A percentile compares a stretch with the other conserved stretches of the same genome.
These are phyloP conservation scores for Dryas integrifolia DNA, from an alignment of 331 rosid genomes.

Conservation along the genomic window DNA sequence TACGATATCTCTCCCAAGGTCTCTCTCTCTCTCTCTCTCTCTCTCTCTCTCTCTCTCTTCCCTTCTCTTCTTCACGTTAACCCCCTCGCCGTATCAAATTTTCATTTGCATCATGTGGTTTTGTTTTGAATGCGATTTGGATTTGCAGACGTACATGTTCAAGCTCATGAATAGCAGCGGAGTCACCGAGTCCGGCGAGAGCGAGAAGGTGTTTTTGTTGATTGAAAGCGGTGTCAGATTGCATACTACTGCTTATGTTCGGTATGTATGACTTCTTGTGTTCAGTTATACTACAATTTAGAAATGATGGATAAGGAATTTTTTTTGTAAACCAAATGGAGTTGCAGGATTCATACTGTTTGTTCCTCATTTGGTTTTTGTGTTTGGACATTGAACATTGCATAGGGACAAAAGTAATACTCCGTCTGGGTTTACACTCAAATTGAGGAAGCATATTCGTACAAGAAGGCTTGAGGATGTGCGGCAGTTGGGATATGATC, in stretches of 20 bases:
- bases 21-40: slow-evolving; percentile 35
- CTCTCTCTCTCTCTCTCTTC: slow-evolving; percentile 5
- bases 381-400: background rate
- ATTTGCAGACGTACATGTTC: slow-evolving; percentile 75
- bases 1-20: slow-evolving; percentile 97
- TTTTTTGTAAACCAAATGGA: background rate
- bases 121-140: background rate
- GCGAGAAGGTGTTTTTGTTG: slow-evolving; percentile 83
- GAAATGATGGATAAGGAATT: background rate
- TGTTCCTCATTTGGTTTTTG: background rate
- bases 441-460: slow-evolving; percentile 88
- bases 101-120: background rate
- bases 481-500: slow-evolving; percentile 96
- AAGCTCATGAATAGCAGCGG: slow-evolving; percentile 97
- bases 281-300: background rate
- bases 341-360: background rate
- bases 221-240: slow-evolving; percentile 94
- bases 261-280: slow-evolving; percentile 36
- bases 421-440: slow-evolving; percentile 97
- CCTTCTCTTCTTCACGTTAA: background rate
- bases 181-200: slow-evolving; percentile 89
- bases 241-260: slow-evolving; percentile 79
- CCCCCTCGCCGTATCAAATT: background rate
- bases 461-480: slow-evolving; percentile 97
- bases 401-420: slow-evolving; percentile 88